A percentile compares a stretch with the other conserved stretches of the same genome.
Evolutionary conservation across 768 basidiomycete genomes (phyloP).

Genomic region (Tylopilus balloui): DNA sequence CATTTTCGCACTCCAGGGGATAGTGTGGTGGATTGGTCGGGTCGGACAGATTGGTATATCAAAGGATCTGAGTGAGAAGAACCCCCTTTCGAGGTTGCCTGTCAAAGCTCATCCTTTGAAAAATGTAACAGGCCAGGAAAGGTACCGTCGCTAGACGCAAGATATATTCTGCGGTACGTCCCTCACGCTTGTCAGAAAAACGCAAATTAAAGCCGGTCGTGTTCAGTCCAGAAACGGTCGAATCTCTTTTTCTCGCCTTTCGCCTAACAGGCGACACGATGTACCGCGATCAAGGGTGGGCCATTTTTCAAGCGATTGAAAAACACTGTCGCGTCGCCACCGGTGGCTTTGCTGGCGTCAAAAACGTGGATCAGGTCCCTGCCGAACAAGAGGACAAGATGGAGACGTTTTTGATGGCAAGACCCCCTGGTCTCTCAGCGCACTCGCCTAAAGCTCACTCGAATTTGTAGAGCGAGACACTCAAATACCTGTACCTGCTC

Average conservation of each 20-base stretch:
- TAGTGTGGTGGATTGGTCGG: conserved; percentile 40
- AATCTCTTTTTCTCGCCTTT: conserved; percentile 88
- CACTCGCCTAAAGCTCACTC: not conserved
- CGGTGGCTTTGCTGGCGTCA: conserved; percentile 81
- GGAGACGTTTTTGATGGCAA: conserved; percentile 91
- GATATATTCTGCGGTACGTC: conserved; percentile 82
- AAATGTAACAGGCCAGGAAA: conserved; percentile 19
- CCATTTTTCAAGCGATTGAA: conserved; percentile 85
- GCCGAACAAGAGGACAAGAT: conserved; percentile 77
- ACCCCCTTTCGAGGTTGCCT: not conserved
- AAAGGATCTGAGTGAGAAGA: conserved; percentile 63
- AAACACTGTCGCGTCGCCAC: conserved; percentile 69
- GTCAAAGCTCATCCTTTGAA: not conserved
- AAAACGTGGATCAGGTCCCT: conserved; percentile 79
- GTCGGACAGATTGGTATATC: conserved; percentile 79
- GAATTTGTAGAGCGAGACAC: conserved; percentile 65
- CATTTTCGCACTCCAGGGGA: conserved; percentile 73
- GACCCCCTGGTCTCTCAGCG: conserved; percentile 21
- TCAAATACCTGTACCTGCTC: conserved; percentile 87
- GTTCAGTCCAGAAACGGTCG: conserved; percentile 86
- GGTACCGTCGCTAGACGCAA: conserved; percentile 66
- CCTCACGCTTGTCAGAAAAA: not conserved
- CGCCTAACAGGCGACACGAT: conserved; percentile 80
- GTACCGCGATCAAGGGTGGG: conserved; percentile 84
- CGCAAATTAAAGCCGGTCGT: not conserved